These are phyloP conservation scores for Cordyceps militaris DNA, from an alignment of 2,329 filamentous ascomycete genomes.

Conservation along the genomic window DNA sequence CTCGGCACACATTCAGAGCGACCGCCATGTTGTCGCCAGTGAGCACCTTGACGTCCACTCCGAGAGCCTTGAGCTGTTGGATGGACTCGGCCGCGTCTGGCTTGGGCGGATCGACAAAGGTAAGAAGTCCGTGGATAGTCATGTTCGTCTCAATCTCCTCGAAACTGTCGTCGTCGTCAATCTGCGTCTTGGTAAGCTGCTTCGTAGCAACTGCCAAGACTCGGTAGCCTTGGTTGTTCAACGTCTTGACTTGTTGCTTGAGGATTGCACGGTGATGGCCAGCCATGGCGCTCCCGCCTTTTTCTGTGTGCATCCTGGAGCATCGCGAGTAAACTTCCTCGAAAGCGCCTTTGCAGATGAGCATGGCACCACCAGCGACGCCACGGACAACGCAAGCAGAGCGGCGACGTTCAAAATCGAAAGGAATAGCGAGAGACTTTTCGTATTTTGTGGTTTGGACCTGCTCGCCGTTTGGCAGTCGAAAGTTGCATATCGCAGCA, in stretches of 20 bases:
- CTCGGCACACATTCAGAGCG: conserved; percentile 23
- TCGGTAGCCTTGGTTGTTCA: conserved; percentile 19
- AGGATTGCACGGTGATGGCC: conserved; percentile 14
- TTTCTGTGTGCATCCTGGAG: conserved; percentile 15
- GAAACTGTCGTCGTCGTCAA: conserved; percentile 18
- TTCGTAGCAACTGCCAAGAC: conserved; percentile 21
- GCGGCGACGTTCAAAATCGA: conserved; percentile 22
- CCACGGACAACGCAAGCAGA: conserved; percentile 20
- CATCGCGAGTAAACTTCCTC: conserved; percentile 23
- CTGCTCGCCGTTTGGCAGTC: conserved; percentile 12
- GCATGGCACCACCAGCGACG: conserved; percentile 19
- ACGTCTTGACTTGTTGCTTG: conserved; percentile 12
- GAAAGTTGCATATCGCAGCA: conserved; percentile 18
- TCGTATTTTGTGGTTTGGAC: conserved; percentile 19
- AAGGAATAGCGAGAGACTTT: conserved; percentile 20
- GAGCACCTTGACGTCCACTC: conserved; percentile 24
- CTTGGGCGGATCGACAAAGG: conserved; percentile 24
- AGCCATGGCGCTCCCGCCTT: conserved; percentile 16
- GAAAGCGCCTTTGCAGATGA: conserved; percentile 25
- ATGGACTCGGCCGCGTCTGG: conserved; percentile 23
- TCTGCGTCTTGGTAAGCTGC: conserved; percentile 13
- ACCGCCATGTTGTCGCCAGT: conserved; percentile 23
- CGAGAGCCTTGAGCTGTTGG: conserved; percentile 17
- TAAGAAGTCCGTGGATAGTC: conserved; percentile 22
- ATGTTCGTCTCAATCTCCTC: conserved; percentile 20